Conservation (phyloP, 2,329 filamentous ascomycete species). For the Arthroderma sp. region DNA sequence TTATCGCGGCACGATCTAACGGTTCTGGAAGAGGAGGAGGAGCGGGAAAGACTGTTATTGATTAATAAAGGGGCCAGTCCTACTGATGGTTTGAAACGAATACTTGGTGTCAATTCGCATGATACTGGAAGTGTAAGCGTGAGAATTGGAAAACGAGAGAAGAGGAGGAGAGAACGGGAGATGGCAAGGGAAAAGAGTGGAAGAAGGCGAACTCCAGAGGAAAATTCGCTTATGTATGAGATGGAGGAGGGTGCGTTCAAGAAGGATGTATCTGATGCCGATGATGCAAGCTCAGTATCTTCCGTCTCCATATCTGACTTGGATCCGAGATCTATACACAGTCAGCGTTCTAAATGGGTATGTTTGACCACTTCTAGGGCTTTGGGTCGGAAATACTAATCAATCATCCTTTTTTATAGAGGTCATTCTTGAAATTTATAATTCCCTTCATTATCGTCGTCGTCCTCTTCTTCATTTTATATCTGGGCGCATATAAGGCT, state of each 20-base stretch:
- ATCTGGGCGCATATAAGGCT: slow-evolving; percentile 45
- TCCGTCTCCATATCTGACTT: slow-evolving; percentile 44
- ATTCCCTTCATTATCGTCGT: slow-evolving; percentile 35
- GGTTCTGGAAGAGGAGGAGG: slow-evolving; percentile 62
- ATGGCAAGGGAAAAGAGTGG: slow-evolving; percentile 18
- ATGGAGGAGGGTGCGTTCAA: slow-evolving; percentile 71
- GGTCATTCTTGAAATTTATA: slow-evolving; percentile 18
- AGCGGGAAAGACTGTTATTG: slow-evolving; percentile 37
- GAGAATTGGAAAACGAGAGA: slow-evolving; percentile 39
- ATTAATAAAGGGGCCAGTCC: slow-evolving; percentile 19
- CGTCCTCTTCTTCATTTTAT: slow-evolving; percentile 41
- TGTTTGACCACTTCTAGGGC: slow-evolving; percentile 4
- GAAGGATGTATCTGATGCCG: slow-evolving; percentile 20
- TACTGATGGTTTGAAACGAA: slow-evolving; percentile 24
- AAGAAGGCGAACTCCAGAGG: slow-evolving; percentile 45
- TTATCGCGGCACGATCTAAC: slow-evolving; percentile 55
- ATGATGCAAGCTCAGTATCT: slow-evolving; percentile 51
- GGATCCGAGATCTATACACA: slow-evolving; percentile 27
- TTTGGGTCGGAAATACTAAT: neutral
- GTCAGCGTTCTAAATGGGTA: slow-evolving; percentile 20
- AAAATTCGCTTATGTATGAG: slow-evolving; percentile 71
- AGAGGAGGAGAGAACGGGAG: slow-evolving; percentile 37
- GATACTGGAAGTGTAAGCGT: slow-evolving; percentile 31
- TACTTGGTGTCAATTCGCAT: slow-evolving; percentile 25
- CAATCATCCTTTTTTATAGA: slow-evolving; percentile 9